These are phyloP conservation scores for Penicilliopsis zonata DNA, from an alignment of 495 filamentous ascomycete genomes.

Conservation along the genomic window DNA sequence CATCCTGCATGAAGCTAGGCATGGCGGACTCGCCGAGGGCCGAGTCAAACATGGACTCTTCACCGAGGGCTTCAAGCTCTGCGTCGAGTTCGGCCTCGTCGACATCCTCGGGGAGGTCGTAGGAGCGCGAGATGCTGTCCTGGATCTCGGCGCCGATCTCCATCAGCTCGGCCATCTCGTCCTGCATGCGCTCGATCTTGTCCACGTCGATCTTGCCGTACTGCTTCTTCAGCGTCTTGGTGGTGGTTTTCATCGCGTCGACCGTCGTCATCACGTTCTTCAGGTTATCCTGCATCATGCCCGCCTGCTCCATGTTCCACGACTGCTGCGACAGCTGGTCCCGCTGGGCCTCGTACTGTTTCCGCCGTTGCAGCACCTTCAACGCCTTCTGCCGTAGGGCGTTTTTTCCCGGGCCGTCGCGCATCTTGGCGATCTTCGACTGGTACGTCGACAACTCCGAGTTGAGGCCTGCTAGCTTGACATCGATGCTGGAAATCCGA, in stretches of 20 bases:
- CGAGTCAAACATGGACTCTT: conserved; percentile 69
- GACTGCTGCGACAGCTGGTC: conserved; percentile 91
- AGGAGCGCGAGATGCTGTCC: conserved; percentile 84
- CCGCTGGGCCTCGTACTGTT: conserved; percentile 87
- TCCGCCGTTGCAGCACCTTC: conserved; percentile 90
- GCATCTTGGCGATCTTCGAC: conserved; percentile 80
- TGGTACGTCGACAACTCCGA: conserved; percentile 86
- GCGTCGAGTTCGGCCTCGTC: conserved; percentile 97
- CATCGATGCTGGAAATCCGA: conserved; percentile 81
- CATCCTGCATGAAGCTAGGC: conserved; percentile 83
- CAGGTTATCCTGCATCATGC: conserved; percentile 98
- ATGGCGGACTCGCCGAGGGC: conserved; percentile 47
- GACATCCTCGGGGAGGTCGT: conserved; percentile 94
- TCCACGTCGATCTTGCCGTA: conserved; percentile 96
- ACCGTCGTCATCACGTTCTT: conserved; percentile 98
- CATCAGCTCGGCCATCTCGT: conserved; percentile 98
- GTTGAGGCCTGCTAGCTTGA: conserved; percentile 86
- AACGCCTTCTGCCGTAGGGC: conserved; percentile 91
- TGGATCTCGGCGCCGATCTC: conserved; percentile 98
- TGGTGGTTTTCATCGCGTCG: conserved; percentile 92
- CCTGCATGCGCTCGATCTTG: conserved; percentile 95
- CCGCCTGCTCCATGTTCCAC: conserved; percentile 99
- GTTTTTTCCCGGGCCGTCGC: conserved; percentile 87
- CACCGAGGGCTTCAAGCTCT: conserved; percentile 86
- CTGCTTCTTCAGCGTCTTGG: conserved; percentile 86